phyloP scores from a whole-genome alignment of 129 eudicot genomes.

The Arctium lappa region DNA sequence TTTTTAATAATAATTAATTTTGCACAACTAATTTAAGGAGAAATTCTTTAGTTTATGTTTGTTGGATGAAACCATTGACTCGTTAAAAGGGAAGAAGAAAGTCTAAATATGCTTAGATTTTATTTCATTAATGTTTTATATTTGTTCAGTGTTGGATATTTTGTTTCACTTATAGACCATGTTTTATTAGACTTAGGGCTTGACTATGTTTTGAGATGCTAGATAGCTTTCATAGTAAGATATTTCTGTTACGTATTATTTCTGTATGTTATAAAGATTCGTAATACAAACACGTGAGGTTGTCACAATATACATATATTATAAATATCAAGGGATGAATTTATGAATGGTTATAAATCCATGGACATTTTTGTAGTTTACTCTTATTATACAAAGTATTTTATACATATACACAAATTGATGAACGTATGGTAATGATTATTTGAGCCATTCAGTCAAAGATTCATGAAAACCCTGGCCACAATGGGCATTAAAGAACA shows the following conservation, averaged over 20 bases:
- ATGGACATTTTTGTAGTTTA: neutral
- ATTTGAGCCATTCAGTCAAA: constrained; percentile 6
- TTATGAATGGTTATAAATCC: neutral
- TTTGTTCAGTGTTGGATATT: neutral
- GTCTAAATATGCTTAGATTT: neutral
- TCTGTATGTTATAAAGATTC: neutral
- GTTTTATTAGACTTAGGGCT: too few species aligned
- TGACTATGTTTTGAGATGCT: neutral
- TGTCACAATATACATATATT: neutral
- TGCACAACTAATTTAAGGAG: neutral
- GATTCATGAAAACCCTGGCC: neutral
- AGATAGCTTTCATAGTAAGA: neutral
- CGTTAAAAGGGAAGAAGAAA: neutral
- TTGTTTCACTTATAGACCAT: neutral
- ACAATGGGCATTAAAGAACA: constrained; percentile 21
- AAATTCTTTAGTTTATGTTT: neutral
- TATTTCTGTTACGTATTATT: neutral
- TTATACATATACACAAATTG: neutral
- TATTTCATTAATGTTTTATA: neutral
- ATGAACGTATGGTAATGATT: neutral
- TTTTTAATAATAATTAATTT: too few species aligned
- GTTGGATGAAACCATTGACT: neutral
- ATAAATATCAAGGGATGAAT: neutral
- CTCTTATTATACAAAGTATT: neutral
- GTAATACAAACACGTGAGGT: neutral